These are phyloP conservation scores for Pochonia chlamydosporia DNA, from an alignment of 2,329 filamentous ascomycete genomes.

Conservation along the genomic window DNA sequence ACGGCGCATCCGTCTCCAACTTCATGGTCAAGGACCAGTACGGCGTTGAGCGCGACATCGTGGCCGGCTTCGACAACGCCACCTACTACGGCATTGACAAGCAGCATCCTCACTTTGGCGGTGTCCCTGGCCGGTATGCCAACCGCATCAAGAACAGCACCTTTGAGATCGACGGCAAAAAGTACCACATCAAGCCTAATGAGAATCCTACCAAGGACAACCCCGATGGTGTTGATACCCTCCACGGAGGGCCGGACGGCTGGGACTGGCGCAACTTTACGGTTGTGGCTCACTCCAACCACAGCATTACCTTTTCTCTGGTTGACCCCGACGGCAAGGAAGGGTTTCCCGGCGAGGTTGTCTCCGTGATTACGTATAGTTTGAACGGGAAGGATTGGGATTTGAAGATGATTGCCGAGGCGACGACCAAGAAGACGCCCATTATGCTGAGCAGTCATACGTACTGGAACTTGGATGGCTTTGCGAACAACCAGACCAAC, in stretches of 20 bases:
- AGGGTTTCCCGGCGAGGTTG: slow-evolving; percentile 73
- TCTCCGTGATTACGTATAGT: slow-evolving; percentile 69
- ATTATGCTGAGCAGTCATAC: slow-evolving; percentile 73
- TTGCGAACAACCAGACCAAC: slow-evolving; percentile 64
- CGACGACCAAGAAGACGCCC: slow-evolving; percentile 70
- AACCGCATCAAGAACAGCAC: slow-evolving; percentile 76
- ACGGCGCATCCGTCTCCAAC: slow-evolving; percentile 68
- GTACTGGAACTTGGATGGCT: slow-evolving; percentile 82
- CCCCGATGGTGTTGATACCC: slow-evolving; percentile 53
- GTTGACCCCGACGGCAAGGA: slow-evolving; percentile 67
- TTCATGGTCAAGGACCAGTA: slow-evolving; percentile 64
- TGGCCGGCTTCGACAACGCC: slow-evolving; percentile 72
- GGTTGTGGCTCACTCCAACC: slow-evolving; percentile 59
- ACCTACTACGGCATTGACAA: slow-evolving; percentile 60
- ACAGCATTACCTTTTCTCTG: slow-evolving; percentile 70
- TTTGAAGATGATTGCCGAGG: slow-evolving; percentile 64
- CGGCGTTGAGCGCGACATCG: slow-evolving; percentile 63
- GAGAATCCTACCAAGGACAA: slow-evolving; percentile 49
- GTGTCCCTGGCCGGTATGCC: slow-evolving; percentile 71
- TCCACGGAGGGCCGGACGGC: slow-evolving; percentile 65
- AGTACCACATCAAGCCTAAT: slow-evolving; percentile 56
- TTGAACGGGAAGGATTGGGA: slow-evolving; percentile 62
- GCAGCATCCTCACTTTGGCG: slow-evolving; percentile 65
- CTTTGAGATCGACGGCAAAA: slow-evolving; percentile 59
- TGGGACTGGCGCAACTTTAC: slow-evolving; percentile 79